Evolutionary conservation across 345 rosid species (phyloP).

Genomic region (Acer negundo): DNA sequence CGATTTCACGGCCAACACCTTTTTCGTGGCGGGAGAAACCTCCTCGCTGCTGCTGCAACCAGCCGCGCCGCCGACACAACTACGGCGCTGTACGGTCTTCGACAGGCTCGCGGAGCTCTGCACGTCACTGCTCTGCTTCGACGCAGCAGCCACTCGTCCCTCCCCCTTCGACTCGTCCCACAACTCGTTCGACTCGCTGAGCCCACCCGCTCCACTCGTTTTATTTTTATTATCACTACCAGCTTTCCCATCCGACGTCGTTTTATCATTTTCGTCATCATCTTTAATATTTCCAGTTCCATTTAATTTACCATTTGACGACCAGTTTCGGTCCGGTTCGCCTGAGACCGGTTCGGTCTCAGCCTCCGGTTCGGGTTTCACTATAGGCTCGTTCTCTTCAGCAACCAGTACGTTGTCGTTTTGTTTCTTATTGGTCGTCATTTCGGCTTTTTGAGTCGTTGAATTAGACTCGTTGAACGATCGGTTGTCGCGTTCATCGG

Average conservation of each 20-base stretch:
- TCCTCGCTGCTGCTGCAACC: slow-evolving; percentile 46
- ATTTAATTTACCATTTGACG: slow-evolving; percentile 24
- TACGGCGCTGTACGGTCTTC: slow-evolving; percentile 39
- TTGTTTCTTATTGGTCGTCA: slow-evolving; percentile 12
- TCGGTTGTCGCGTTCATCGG: slow-evolving; percentile 42
- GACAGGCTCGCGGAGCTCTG: slow-evolving; percentile 53
- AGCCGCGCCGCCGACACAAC: slow-evolving; percentile 15
- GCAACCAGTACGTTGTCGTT: slow-evolving; percentile 27
- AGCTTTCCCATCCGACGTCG: slow-evolving; percentile 8
- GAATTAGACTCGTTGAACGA: slow-evolving; percentile 59
- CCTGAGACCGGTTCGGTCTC: slow-evolving; percentile 20
- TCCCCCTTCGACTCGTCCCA: slow-evolving; percentile 45
- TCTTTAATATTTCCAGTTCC: slow-evolving; percentile 19
- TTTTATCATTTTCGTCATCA: not conserved
- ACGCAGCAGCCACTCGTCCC: slow-evolving; percentile 20
- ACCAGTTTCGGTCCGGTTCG: slow-evolving; percentile 24
- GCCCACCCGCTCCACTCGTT: slow-evolving; percentile 10
- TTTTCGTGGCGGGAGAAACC: slow-evolving; percentile 55
- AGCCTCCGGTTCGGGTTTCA: slow-evolving; percentile 30
- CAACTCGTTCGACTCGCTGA: slow-evolving; percentile 41
- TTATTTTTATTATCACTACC: slow-evolving; percentile 5
- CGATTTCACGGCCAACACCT: slow-evolving; percentile 38
- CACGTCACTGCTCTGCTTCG: slow-evolving; percentile 48
- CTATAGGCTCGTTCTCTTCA: slow-evolving; percentile 15
- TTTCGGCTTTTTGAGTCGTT: slow-evolving; percentile 45